Conservation (phyloP, 2,329 filamentous ascomycete species). For the Calonectria honghensis region DNA sequence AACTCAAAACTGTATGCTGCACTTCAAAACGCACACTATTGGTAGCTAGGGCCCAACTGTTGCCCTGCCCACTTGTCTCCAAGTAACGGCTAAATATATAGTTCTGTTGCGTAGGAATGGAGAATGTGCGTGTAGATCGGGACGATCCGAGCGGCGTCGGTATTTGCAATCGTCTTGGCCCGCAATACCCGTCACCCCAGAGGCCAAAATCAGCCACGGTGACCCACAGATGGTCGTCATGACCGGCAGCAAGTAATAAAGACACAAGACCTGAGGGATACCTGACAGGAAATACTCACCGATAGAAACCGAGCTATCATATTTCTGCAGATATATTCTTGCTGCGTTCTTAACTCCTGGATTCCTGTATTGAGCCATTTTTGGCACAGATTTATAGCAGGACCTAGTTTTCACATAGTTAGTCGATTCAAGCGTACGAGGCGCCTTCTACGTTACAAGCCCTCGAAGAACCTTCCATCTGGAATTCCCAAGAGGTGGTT, state of each 20-base stretch:
- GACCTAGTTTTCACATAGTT: not conserved
- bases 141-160: not conserved
- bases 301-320: not conserved
- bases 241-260: slow-evolving; percentile 7
- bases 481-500: not conserved
- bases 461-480: not conserved
- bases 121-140: not conserved
- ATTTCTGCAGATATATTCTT: not conserved
- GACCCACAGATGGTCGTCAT: slow-evolving; percentile 15
- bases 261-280: not conserved
- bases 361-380: not conserved
- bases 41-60: not conserved
- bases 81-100: not conserved
- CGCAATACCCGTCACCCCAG: not conserved
- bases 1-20: not conserved
- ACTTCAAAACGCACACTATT: not conserved
- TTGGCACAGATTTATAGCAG: not conserved
- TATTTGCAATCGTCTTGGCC: not conserved
- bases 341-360: not conserved
- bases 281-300: not conserved
- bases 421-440: not conserved
- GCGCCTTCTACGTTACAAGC: not conserved
- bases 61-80: too few species aligned
- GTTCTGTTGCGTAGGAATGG: not conserved
- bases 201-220: not conserved